Conservation (phyloP, 257 asterid species). For the Solanum okadae region DNA sequence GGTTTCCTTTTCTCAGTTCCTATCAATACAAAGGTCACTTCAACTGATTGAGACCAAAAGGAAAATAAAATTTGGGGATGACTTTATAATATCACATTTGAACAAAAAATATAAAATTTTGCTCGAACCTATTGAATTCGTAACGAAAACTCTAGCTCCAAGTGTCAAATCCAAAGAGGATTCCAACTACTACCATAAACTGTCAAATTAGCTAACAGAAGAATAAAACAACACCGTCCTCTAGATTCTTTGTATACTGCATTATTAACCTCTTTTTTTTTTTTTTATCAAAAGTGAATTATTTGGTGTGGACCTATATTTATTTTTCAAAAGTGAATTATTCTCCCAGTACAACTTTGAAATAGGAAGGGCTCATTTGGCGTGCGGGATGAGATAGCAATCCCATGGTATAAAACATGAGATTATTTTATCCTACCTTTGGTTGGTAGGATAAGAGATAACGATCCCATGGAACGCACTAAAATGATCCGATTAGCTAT, state of each 20-base stretch:
- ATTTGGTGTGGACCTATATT: neutral
- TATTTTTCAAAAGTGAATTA: neutral
- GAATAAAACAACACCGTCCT: neutral
- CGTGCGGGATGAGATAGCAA: neutral
- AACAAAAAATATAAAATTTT: neutral
- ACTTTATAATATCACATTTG: neutral
- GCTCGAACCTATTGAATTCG: accelerated
- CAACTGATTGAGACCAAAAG: neutral
- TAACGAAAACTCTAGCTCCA: neutral
- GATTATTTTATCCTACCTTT: neutral
- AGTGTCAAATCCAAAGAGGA: neutral
- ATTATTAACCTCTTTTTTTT: neutral
- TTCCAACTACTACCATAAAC: neutral
- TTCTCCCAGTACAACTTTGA: neutral
- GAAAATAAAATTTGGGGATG: neutral
- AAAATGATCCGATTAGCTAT: neutral
- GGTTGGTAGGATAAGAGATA: neutral
- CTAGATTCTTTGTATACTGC: neutral
- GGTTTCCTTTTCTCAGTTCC: neutral
- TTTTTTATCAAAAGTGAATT: neutral
- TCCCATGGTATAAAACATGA: neutral
- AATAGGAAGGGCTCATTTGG: neutral
- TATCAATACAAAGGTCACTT: neutral
- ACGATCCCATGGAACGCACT: neutral
- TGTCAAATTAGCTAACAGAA: neutral